A percentile compares a stretch with the other conserved stretches of the same genome.
These are phyloP conservation scores for Saccharomycopsis vini DNA, from an alignment of 805 yeast species.

Conservation along the genomic window DNA sequence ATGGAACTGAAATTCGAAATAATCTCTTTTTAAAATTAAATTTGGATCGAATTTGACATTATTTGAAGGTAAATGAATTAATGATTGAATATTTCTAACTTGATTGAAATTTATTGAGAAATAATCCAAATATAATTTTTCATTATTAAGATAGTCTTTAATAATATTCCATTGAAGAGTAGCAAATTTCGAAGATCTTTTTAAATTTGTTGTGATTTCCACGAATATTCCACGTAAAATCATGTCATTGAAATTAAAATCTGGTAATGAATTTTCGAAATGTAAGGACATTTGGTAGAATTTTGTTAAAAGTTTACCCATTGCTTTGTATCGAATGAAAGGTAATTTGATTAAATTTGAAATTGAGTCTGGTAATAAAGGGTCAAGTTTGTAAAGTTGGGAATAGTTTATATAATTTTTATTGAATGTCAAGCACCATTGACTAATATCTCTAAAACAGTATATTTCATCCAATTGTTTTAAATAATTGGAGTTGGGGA, in stretches of 20 bases:
- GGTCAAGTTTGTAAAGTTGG: slow-evolving; percentile 1
- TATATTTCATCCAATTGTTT: slow-evolving; percentile 12
- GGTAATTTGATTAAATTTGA: slow-evolving; percentile 12
- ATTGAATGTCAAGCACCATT: slow-evolving; percentile 15
- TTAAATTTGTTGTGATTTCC: slow-evolving; percentile 12
- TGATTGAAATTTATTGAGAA: slow-evolving; percentile 11
- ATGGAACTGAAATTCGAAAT: slow-evolving; percentile 16
- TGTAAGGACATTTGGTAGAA: slow-evolving; percentile 9
- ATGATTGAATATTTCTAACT: slow-evolving; percentile 9
- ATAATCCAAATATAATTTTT: slow-evolving; percentile 16
- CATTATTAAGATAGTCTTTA: slow-evolving; percentile 14
- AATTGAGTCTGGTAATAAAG: background rate
- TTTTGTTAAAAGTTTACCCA: slow-evolving; percentile 7
- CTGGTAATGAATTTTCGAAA: slow-evolving; percentile 10
- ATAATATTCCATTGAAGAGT: slow-evolving; percentile 15
- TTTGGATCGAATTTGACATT: slow-evolving; percentile 3
- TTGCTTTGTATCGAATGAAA: slow-evolving; percentile 16
- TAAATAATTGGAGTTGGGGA: background rate
- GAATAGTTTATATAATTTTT: slow-evolving; percentile 10
- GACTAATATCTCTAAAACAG: slow-evolving; percentile 13
- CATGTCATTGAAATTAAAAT: slow-evolving; percentile 8
- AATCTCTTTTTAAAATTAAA: slow-evolving; percentile 16
- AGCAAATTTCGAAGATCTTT: slow-evolving; percentile 6
- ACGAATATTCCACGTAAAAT: slow-evolving; percentile 6
- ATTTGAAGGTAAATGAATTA: background rate